Conservation (phyloP, 1,284 basidiomycete genomes). For the Gymnopus androsaceus region DNA sequence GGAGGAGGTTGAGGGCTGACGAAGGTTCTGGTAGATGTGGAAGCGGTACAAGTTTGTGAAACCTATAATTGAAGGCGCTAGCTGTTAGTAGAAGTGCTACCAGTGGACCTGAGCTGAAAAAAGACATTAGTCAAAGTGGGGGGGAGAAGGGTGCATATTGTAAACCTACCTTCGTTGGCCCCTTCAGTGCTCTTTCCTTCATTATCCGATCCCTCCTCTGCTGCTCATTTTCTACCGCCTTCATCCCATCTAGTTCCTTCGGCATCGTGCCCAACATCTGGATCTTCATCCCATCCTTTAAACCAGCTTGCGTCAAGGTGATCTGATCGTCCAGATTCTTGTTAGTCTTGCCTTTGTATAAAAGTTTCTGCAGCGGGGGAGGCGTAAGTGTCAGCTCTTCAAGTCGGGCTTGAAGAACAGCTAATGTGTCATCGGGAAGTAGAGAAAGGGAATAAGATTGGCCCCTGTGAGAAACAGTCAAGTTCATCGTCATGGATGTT, state of each 20-base stretch:
- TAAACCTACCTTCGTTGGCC: constrained; percentile 55
- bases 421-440: constrained; percentile 46
- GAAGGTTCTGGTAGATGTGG: constrained; percentile 63
- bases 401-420: constrained; percentile 48
- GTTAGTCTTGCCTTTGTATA: constrained; percentile 68
- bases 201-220: constrained; percentile 57
- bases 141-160: background rate
- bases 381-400: constrained; percentile 68
- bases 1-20: constrained; percentile 53
- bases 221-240: constrained; percentile 57
- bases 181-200: constrained; percentile 56
- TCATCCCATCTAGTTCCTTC: constrained; percentile 55
- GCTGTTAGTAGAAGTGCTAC: constrained; percentile 32
- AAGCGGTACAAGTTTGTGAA: constrained; percentile 64
- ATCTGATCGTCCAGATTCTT: constrained; percentile 33
- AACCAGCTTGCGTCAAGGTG: constrained; percentile 52
- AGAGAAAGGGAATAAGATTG: constrained; percentile 46
- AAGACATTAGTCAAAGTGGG: background rate
- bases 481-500: background rate
- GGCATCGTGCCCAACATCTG: constrained; percentile 68
- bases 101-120: constrained; percentile 57
- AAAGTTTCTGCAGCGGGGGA: constrained; percentile 63
- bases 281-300: constrained; percentile 63
- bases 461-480: constrained; percentile 51
- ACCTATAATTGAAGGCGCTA: constrained; percentile 50